Conservation (phyloP, 768 basidiomycete genomes). For the Hericium coralloides region DNA sequence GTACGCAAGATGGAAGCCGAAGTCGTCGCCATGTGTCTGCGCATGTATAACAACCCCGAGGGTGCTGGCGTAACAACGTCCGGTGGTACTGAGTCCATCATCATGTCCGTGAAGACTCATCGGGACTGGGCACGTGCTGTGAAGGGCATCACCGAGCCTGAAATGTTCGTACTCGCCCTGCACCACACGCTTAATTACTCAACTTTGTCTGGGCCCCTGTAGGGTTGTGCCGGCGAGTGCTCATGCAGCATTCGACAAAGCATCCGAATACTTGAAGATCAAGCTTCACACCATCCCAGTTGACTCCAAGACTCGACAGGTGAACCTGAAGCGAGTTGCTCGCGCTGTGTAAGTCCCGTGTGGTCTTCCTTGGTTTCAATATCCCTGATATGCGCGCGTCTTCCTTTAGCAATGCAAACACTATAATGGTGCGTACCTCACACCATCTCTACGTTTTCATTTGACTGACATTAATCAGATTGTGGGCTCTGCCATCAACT, state of each 20-base stretch:
- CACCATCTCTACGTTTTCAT: not conserved
- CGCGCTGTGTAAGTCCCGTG: constrained; percentile 70
- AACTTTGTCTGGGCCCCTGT: constrained; percentile 1
- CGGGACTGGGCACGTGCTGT: constrained; percentile 83
- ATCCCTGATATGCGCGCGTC: constrained; percentile 1
- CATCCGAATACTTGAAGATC: constrained; percentile 77
- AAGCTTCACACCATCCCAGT: constrained; percentile 87
- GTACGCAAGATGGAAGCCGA: constrained; percentile 97
- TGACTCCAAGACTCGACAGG: constrained; percentile 65
- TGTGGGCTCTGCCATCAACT: constrained; percentile 81
- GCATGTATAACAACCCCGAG: constrained; percentile 74
- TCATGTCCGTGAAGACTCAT: constrained; percentile 93
- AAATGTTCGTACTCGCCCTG: constrained; percentile 55
- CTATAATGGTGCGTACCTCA: constrained; percentile 57
- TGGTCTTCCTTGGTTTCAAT: not conserved
- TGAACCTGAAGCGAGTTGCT: constrained; percentile 64
- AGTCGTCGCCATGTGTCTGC: constrained; percentile 79
- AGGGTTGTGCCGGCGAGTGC: constrained; percentile 81
- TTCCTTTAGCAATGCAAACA: constrained; percentile 66
- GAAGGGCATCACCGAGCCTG: constrained; percentile 85
- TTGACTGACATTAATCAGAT: constrained; percentile 39
- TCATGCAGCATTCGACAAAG: constrained; percentile 96
- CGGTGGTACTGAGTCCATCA: constrained; percentile 92
- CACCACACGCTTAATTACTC: not conserved
- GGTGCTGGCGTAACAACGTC: constrained; percentile 92